Evolutionary conservation across 2,329 filamentous ascomycete species (phyloP), one percentile per base, ranked within the genome.

Genomic region (Fusarium globosum): DNA sequence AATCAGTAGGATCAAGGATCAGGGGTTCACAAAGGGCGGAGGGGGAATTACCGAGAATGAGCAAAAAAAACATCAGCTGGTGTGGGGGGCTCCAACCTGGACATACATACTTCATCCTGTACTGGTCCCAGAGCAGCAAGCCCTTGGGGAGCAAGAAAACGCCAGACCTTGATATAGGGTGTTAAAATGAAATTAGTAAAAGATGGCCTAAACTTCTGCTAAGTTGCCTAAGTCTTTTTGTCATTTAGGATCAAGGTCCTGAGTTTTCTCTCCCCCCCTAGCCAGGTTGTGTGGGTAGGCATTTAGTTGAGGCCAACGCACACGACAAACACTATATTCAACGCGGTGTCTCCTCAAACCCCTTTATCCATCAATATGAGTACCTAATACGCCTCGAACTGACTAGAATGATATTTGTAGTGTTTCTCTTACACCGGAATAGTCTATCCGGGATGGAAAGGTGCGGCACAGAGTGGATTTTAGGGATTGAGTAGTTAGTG

Each of bases 51-150:
- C 65, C 51, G 39, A 69, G 43, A 64, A 52, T 63, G 56, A 51
- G 55, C 46, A 65, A 67, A 71, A 68, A 68, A 46, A 49, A 48
- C 46, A 58, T 71, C 62, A 57, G 42, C 66, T 71, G 43, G 56
- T 61, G 71, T 68, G 66, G 71, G 70, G 70, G 55, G 36, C 30
- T 61, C 48, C 21, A 66, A 46, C 23, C 46, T 43, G 38, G n/a
- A 41, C 46, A 45, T 57, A 28, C 20, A 21, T 33, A 14, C 33
- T 33, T 30, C 30, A 30, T 30, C 30, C 30, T 33, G 38, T 41
- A 41, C 35, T 49, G 36, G 55, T 49, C 18, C 35, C 30, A 53
- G 21, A 46, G 41, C 57, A 45, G 38, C n/a, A 65, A 43, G 21
- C 30, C 51, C 64, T 42, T 30, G 30, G 30, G 30, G 30, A 30